Conservation (phyloP, 129 eudicot genomes). For the Gnaphalium uliginosum region DNA sequence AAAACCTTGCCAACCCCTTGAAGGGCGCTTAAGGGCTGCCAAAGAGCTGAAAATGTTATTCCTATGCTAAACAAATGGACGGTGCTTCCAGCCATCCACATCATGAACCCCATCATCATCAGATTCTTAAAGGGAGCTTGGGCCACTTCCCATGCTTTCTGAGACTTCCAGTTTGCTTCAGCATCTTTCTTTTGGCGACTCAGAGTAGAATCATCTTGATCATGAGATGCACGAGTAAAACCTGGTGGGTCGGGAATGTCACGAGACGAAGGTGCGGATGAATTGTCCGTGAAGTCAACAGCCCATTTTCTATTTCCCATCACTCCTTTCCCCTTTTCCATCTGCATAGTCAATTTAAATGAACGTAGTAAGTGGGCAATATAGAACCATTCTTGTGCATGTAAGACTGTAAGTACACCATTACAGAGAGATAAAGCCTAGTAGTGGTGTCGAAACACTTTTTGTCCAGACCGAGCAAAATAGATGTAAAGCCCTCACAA, state of each 20-base stretch:
- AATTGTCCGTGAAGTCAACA: constrained; percentile 88
- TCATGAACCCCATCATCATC: constrained; percentile 94
- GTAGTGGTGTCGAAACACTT: neutral
- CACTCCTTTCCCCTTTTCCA: constrained; percentile 88
- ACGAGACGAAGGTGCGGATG: constrained; percentile 62
- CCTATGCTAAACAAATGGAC: constrained; percentile 97
- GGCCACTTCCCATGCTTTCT: constrained; percentile 98
- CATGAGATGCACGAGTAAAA: constrained; percentile 69
- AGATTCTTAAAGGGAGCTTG: constrained; percentile 87
- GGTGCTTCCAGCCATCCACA: constrained; percentile 99
- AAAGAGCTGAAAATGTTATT: constrained; percentile 87
- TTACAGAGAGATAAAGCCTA: neutral
- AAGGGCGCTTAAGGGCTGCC: constrained; percentile 93
- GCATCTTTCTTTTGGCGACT: constrained; percentile 86
- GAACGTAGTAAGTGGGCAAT: neutral
- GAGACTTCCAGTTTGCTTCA: constrained; percentile 86
- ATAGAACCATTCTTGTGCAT: neutral
- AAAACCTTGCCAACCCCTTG: constrained; percentile 92
- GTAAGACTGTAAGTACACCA: constrained; percentile 1
- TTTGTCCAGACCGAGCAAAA: neutral
- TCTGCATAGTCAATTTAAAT: constrained; percentile 19
- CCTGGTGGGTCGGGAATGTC: constrained; percentile 95
- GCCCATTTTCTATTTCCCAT: constrained; percentile 87
- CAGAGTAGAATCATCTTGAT: constrained; percentile 83
- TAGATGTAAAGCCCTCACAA: no score